Evolutionary conservation across 2,329 filamentous ascomycete genomes (phyloP), one percentile per base, ranked within the genome.

Genomic region (Talaromyces sp.): DNA sequence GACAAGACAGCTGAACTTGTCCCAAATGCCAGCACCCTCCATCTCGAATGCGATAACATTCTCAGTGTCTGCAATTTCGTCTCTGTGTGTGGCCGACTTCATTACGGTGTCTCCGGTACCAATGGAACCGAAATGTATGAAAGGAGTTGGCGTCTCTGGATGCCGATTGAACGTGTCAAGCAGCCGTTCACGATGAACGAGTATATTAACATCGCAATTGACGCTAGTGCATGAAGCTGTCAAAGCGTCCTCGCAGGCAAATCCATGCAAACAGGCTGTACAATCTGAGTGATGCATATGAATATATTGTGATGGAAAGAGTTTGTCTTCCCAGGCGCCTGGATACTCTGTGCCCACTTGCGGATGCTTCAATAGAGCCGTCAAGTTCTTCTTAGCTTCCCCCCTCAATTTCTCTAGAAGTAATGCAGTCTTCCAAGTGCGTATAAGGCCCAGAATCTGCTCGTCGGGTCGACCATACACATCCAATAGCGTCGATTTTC

Each of bases 51-150:
- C 70, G 37, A 72, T 67, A 27, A 72, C 27, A 10, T 64, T 61
- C 13, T 68, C 45, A 17, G 65, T 15, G 10, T 63, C 43, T 6
- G 78, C 73, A 19, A 81, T 69, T 0, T 27, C 15, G 61, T 82
- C 80, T 13, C 80, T 74, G 17, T 75, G 67, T 13, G 69, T 56
- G 1, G 74, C 77, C 13, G 75, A 76, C 50, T 78, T 80, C 66
- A 83, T 78, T 1, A 60, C 60, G 17, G 43, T 60, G 39, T 66
- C 52, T 33, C 60, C 64, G 27, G 64, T 58, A 17, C 59, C 80
- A 2, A 82, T 73, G 0, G 67, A 61, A 0, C 80, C 80, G 35
- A 81, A 69, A 56, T 79, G 76, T 0, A 82, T 64, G 0, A 13
- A 64, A 43, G 74, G 75, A 33, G 39, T 41, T 43, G 25, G 17